A percentile compares a stretch with the other conserved stretches of the same genome.
phyloP scores from a whole-genome alignment of 164 flowering plant species.

The Kalanchoe fedtschenkoi region DNA sequence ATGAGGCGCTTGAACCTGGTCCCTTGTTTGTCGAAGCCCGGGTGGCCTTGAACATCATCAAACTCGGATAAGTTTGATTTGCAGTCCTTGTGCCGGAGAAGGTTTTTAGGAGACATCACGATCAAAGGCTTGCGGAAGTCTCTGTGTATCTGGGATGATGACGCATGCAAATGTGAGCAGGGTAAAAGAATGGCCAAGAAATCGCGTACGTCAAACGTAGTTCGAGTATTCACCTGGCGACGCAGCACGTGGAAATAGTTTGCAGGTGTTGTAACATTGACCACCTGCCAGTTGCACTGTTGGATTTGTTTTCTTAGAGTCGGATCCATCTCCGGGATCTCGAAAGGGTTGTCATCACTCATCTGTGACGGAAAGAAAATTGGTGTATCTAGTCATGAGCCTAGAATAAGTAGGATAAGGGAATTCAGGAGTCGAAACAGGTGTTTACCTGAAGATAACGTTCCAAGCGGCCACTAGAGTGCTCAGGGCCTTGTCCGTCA shows the following conservation, averaged over 20 bases:
- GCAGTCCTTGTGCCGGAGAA: constrained; percentile 78
- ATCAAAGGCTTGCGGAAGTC: constrained; percentile 91
- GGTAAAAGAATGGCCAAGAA: not conserved
- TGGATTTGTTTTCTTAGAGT: constrained; percentile 88
- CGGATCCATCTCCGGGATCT: constrained; percentile 94
- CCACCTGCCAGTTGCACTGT: constrained; percentile 95
- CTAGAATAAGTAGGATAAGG: not conserved
- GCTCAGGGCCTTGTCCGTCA: constrained; percentile 99
- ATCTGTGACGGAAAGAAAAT: constrained; percentile 35
- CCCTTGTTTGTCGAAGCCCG: constrained; percentile 95
- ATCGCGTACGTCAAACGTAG: not conserved
- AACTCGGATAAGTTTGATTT: constrained; percentile 63
- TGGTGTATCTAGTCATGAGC: not conserved
- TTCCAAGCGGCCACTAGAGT: constrained; percentile 91
- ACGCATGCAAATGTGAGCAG: not conserved
- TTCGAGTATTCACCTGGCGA: constrained; percentile 57
- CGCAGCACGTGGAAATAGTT: constrained; percentile 91
- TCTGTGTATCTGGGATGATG: constrained; percentile 61
- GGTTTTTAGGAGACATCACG: constrained; percentile 89
- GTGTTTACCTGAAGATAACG: constrained; percentile 80
- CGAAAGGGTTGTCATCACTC: constrained; percentile 88
- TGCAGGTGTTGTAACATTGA: constrained; percentile 94
- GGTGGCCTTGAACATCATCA: constrained; percentile 92
- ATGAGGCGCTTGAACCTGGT: constrained; percentile 81
- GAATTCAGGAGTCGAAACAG: too few relatives aligned